Conservation (phyloP, 257 asterid species). For the Nicotiana benthamiana region DNA sequence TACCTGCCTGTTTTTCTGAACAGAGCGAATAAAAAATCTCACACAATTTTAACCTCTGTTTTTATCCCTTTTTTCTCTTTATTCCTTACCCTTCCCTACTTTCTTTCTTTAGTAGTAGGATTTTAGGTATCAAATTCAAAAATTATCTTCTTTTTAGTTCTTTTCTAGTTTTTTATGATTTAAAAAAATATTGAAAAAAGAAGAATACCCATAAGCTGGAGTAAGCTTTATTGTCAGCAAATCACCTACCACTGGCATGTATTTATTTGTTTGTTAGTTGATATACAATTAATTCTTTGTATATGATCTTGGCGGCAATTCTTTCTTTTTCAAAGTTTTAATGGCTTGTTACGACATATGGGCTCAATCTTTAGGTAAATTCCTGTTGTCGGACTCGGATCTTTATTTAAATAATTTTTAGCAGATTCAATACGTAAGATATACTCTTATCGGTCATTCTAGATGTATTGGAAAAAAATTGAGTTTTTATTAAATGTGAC, state of each 20-base stretch:
- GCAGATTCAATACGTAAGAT: slow-evolving; percentile 10
- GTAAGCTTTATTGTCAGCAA: slow-evolving; percentile 21
- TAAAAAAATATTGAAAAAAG: neutral
- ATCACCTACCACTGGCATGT: slow-evolving; percentile 34
- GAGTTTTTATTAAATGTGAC: too few relatives aligned
- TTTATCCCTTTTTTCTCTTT: neutral
- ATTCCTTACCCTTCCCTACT: neutral
- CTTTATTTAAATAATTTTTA: slow-evolving; percentile 8
- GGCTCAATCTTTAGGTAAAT: slow-evolving; percentile 47
- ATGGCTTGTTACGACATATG: slow-evolving; percentile 35
- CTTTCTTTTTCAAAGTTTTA: slow-evolving; percentile 19
- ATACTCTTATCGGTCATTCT: neutral
- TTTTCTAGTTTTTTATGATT: neutral
- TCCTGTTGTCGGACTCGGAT: slow-evolving; percentile 43
- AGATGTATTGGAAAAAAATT: too few relatives aligned
- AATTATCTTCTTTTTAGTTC: neutral
- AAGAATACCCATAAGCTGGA: slow-evolving; percentile 7
- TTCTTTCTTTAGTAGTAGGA: neutral
- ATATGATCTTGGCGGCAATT: slow-evolving; percentile 40
- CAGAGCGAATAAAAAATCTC: neutral
- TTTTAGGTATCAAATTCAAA: neutral
- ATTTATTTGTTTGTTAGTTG: slow-evolving; percentile 32
- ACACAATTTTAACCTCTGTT: slow-evolving; percentile 13
- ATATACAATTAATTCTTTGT: slow-evolving; percentile 32
- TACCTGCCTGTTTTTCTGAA: slow-evolving; percentile 17